Conservation (phyloP, 208 protist species). For the Kentomonas sorsogonicus region DNA sequence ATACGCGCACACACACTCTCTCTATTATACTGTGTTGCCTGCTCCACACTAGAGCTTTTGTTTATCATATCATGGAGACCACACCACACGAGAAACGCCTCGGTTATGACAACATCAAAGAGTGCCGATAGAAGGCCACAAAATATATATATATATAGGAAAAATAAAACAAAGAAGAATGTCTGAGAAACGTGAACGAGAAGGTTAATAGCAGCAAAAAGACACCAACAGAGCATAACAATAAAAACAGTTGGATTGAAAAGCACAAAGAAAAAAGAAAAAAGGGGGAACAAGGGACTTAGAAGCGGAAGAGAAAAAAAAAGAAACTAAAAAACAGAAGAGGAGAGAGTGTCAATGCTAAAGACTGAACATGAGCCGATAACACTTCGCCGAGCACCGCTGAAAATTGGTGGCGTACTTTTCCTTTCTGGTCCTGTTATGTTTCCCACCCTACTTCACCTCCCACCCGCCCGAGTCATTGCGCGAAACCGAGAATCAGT, state of each 20-base stretch:
- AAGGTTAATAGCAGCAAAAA: not conserved
- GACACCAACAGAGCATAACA: not conserved
- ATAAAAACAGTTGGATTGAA: not conserved
- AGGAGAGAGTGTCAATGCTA: not conserved
- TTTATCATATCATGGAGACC: too few relatives aligned
- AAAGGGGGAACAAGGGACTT: not conserved
- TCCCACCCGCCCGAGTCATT: too few relatives aligned
- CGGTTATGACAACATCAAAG: too few relatives aligned
- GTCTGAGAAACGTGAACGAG: not conserved
- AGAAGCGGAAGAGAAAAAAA: slow-evolving; percentile 3
- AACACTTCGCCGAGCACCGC: not conserved
- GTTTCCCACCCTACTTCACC: not conserved
- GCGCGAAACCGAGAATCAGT: too few relatives aligned
- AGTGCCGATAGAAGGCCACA: too few relatives aligned
- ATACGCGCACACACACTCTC: too few relatives aligned
- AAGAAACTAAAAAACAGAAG: slow-evolving; percentile 1
- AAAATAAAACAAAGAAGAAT: slow-evolving; percentile 1
- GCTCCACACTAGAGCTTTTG: not conserved
- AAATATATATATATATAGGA: not conserved
- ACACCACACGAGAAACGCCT: too few relatives aligned
- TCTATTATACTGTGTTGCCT: not conserved
- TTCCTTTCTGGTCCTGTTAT: not conserved
- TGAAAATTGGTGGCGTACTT: not conserved
- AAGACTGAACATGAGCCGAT: not conserved
- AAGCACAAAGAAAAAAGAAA: slow-evolving; percentile 3